These are phyloP conservation scores for Vitis rotundifolia DNA, from an alignment of 164 flowering plant genomes.

Conservation along the genomic window DNA sequence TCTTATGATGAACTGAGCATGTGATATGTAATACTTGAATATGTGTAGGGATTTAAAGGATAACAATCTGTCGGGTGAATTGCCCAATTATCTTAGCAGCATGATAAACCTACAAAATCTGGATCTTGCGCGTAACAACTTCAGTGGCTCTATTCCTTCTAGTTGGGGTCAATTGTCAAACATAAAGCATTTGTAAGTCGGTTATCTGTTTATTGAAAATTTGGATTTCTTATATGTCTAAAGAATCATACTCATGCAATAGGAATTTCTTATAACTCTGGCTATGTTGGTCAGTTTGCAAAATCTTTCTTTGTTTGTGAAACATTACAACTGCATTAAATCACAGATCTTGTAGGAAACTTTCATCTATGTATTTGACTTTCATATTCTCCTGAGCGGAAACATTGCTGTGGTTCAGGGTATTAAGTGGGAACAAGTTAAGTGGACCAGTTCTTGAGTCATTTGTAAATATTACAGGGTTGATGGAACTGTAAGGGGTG, in stretches of 20 bases:
- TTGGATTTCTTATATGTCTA: neutral
- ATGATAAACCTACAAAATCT: slow-evolving; percentile 61
- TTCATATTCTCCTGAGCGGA: neutral
- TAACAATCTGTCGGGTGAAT: slow-evolving; percentile 68
- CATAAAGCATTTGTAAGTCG: slow-evolving; percentile 75
- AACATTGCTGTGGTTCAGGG: slow-evolving; percentile 24
- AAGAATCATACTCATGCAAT: neutral
- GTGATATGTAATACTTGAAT: neutral
- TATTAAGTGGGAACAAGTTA: slow-evolving; percentile 41
- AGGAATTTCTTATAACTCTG: no score
- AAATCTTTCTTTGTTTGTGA: neutral
- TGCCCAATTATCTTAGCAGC: slow-evolving; percentile 73
- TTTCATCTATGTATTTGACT: neutral
- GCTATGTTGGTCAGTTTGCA: no score
- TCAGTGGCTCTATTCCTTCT: slow-evolving; percentile 69
- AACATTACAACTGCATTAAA: neutral
- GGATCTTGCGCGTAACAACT: slow-evolving; percentile 73
- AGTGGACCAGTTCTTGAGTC: slow-evolving; percentile 50
- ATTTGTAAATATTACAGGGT: slow-evolving; percentile 33
- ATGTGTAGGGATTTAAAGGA: slow-evolving; percentile 80
- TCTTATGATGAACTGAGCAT: neutral
- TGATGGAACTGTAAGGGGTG: slow-evolving; percentile 37
- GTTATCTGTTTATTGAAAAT: neutral
- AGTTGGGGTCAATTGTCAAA: slow-evolving; percentile 71
- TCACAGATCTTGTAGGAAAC: neutral